phyloP scores from a whole-genome alignment of 1,139 yeast genomes.

The Pichia sp. region DNA sequence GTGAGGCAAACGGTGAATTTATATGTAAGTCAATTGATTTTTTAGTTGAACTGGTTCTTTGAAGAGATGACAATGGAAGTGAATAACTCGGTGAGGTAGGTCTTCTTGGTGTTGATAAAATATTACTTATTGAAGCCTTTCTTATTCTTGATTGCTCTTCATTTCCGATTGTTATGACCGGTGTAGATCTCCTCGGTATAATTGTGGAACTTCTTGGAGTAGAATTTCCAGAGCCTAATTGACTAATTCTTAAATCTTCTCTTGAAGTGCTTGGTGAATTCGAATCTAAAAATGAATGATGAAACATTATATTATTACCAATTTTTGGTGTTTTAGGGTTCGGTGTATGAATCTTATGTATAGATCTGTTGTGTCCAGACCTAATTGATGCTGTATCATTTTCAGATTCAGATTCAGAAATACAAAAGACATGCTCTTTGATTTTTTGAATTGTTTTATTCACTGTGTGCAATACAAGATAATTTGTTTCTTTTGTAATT shows the following conservation, averaged over 20 bases:
- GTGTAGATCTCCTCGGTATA: slow-evolving; percentile 20
- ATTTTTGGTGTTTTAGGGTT: slow-evolving; percentile 7
- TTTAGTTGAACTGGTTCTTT: slow-evolving; percentile 27
- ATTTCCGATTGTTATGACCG: slow-evolving; percentile 19
- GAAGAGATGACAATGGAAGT: slow-evolving; percentile 49
- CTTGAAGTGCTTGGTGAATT: slow-evolving; percentile 22
- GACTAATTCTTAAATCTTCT: slow-evolving; percentile 6
- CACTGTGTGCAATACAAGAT: slow-evolving; percentile 59
- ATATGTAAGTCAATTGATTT: slow-evolving; percentile 15
- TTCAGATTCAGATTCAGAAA: slow-evolving; percentile 22
- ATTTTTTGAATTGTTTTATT: slow-evolving; percentile 54
- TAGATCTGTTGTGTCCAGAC: slow-evolving; percentile 1
- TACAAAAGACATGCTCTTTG: slow-evolving; percentile 34
- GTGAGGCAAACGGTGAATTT: slow-evolving; percentile 43
- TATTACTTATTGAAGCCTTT: not conserved
- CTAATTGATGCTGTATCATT: slow-evolving; percentile 5
- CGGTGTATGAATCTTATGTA: slow-evolving; percentile 2
- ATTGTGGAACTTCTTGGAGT: slow-evolving; percentile 31
- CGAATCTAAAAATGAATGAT: slow-evolving; percentile 36
- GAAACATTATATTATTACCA: slow-evolving; percentile 30
- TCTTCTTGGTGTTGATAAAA: slow-evolving; percentile 26
- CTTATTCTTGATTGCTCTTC: slow-evolving; percentile 5
- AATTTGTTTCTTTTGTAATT: slow-evolving; percentile 76
- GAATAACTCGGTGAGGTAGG: slow-evolving; percentile 49
- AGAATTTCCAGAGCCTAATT: slow-evolving; percentile 26